A percentile compares a stretch with the other conserved stretches of the same genome.
Conservation (phyloP, 2,329 filamentous ascomycete genomes). For the Neophaeococcomyces aloes region DNA sequence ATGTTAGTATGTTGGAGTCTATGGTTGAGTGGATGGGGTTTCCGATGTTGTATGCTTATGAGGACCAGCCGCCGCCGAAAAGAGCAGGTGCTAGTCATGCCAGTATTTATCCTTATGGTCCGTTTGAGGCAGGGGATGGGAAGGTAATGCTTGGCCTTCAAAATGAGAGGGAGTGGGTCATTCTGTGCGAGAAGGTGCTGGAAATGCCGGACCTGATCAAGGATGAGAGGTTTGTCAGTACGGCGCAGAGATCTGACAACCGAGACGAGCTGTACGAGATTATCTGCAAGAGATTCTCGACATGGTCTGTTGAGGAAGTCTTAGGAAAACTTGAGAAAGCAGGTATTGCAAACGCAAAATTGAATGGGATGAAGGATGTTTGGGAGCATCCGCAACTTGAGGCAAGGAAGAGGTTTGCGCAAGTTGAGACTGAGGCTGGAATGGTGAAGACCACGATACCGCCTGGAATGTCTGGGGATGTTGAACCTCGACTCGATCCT, state of each 20-base stretch:
- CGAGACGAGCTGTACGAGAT: slow-evolving; percentile 37
- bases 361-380: slow-evolving; percentile 46
- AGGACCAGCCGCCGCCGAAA: slow-evolving; percentile 34
- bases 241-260: slow-evolving; percentile 38
- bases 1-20: slow-evolving; percentile 49
- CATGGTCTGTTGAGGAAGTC: slow-evolving; percentile 31
- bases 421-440: slow-evolving; percentile 40
- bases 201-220: slow-evolving; percentile 32
- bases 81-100: slow-evolving; percentile 45
- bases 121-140: slow-evolving; percentile 39
- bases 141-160: slow-evolving; percentile 49
- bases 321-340: slow-evolving; percentile 37
- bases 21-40: slow-evolving; percentile 53
- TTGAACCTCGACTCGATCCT: slow-evolving; percentile 32
- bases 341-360: slow-evolving; percentile 45
- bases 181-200: slow-evolving; percentile 40
- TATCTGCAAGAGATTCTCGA: slow-evolving; percentile 36
- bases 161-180: slow-evolving; percentile 47
- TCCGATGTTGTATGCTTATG: slow-evolving; percentile 44
- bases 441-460: slow-evolving; percentile 41
- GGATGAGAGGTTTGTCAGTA: slow-evolving; percentile 40
- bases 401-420: slow-evolving; percentile 42
- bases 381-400: slow-evolving; percentile 46
- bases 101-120: slow-evolving; percentile 47
- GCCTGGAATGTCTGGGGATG: slow-evolving; percentile 33